Evolutionary conservation across 2,329 filamentous ascomycete species (phyloP).

Genomic region (Graphilbum ipis-grandicollis): DNA sequence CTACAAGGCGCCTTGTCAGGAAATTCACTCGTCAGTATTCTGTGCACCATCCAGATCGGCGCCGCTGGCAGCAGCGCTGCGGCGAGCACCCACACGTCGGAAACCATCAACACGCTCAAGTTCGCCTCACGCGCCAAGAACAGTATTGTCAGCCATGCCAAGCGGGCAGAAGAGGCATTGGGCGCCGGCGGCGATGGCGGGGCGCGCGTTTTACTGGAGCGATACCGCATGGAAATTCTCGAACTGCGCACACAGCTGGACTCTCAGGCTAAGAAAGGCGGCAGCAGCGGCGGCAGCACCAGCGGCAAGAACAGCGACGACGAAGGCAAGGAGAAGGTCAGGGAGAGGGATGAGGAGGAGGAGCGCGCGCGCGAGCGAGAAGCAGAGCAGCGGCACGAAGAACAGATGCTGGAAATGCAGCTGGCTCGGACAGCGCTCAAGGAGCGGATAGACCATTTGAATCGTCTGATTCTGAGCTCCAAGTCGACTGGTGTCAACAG

Average conservation of each 20-base stretch:
- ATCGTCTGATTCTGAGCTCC: conserved; percentile 84
- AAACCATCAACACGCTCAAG: conserved; percentile 91
- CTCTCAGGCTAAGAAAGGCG: conserved; percentile 54
- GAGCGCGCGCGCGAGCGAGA: conserved; percentile 63
- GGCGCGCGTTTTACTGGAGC: conserved; percentile 72
- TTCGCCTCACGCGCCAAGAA: conserved; percentile 96
- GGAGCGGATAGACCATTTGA: conserved; percentile 92
- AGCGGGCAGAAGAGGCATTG: conserved; percentile 79
- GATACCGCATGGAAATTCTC: conserved; percentile 84
- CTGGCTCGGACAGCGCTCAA: conserved; percentile 88
- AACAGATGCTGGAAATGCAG: conserved; percentile 98
- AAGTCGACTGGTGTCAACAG: conserved; percentile 89
- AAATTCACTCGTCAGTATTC: conserved; percentile 86
- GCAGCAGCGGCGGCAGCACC: conserved; percentile 21
- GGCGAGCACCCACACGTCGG: conserved; percentile 58
- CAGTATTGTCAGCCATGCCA: conserved; percentile 92
- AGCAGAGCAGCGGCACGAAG: conserved; percentile 73
- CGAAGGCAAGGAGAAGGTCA: conserved; percentile 32
- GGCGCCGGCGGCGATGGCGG: conserved; percentile 68
- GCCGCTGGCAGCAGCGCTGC: conserved; percentile 53
- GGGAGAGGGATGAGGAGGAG: conserved; percentile 46
- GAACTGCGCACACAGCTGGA: conserved; percentile 71
- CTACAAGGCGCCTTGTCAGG: conserved; percentile 86
- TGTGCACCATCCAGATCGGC: conserved; percentile 92
- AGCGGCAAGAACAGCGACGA: neutral